Base-by-base conservation (phyloP, 2,329 filamentous ascomycete genomes). In the Orbilia quercus region DNA sequence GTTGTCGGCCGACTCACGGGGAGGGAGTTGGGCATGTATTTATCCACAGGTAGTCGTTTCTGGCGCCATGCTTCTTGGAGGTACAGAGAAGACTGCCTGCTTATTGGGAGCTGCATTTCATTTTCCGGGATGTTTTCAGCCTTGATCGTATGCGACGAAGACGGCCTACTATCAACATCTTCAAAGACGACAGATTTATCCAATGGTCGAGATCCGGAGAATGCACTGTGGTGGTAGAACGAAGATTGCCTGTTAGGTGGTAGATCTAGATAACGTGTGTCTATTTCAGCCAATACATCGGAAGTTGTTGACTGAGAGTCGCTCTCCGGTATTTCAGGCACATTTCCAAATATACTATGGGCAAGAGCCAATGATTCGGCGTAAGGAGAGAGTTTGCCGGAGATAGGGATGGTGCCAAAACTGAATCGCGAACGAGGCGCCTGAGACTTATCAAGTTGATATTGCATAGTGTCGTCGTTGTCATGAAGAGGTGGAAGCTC, bases 21-120 rank as follows among this genome's bases (percentile, higher is more conserved):
- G n/a, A 73, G 60, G 16, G 57, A 9, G 1, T 12, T 2, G 12
- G 47, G 20, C 7, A 22, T 12, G n/a, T 23, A 2, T 7, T 23
- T 28, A 23, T 18, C 14, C 12, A 12, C 22, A 7, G 11, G 16
- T 14, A 23, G 36, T 16, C 25, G 7, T 18, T 57, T 2, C 40
- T 25, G 12, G 7, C 11, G 25, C 14, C 25, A 4, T 34, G 31
- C 5, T 36, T 65, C 23, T 6, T 25, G 42, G 28, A 72, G 7
- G 20, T 73, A 73, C n/a, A 73, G 42, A 28, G 69, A 73, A 1
- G 69, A 66, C 20, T 73, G 69, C 23, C 69, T 54, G 34, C 69
- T 73, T 14, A 73, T 62, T 16, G 69, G 69, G 18, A 73, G n/a
- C 4, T 62, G 60, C 7, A 73, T 34, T 9, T 62, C 54, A 20